These are phyloP conservation scores for Haplosporangium sp. DNA, from an alignment of 371 early-diverging fungal species.

Conservation along the genomic window DNA sequence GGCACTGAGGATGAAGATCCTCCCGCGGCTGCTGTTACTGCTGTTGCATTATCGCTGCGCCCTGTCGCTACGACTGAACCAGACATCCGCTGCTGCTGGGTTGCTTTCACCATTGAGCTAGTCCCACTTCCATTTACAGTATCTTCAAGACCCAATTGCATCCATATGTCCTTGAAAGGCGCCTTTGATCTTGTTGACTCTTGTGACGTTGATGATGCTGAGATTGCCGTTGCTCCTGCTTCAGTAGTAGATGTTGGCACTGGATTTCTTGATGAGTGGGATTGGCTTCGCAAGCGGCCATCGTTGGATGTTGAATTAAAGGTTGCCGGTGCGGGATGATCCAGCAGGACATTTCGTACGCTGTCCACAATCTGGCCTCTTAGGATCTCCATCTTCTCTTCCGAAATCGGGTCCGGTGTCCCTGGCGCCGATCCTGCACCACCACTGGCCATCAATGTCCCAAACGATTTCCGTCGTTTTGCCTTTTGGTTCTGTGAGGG, in stretches of 20 bases:
- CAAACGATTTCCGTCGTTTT: conserved; percentile 43
- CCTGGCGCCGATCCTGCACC: conserved; percentile 13
- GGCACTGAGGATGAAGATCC: neutral
- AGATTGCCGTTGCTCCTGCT: neutral
- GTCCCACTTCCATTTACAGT: too few species aligned
- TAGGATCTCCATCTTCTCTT: conserved; percentile 45
- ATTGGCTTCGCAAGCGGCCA: neutral
- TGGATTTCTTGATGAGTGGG: neutral
- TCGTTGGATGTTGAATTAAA: neutral
- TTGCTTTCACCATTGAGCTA: too few species aligned
- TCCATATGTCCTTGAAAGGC: conserved; percentile 29
- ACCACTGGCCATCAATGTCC: conserved; percentile 30
- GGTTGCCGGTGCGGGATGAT: too few species aligned
- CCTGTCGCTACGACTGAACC: too few species aligned
- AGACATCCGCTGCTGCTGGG: too few species aligned
- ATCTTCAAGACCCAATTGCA: conserved; percentile 27
- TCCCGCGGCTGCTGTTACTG: neutral
- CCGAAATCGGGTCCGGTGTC: conserved; percentile 22
- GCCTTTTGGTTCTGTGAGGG: conserved; percentile 29
- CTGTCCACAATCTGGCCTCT: conserved; percentile 40
- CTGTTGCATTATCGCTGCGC: too few species aligned
- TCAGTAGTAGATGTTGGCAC: neutral
- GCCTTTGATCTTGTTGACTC: neutral
- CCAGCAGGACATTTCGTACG: conserved; percentile 35
- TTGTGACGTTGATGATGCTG: neutral